Evolutionary conservation across 139 green algal genomes (phyloP), one percentile per base, ranked within the genome.

Genomic region (Yamagishiella unicocca): DNA sequence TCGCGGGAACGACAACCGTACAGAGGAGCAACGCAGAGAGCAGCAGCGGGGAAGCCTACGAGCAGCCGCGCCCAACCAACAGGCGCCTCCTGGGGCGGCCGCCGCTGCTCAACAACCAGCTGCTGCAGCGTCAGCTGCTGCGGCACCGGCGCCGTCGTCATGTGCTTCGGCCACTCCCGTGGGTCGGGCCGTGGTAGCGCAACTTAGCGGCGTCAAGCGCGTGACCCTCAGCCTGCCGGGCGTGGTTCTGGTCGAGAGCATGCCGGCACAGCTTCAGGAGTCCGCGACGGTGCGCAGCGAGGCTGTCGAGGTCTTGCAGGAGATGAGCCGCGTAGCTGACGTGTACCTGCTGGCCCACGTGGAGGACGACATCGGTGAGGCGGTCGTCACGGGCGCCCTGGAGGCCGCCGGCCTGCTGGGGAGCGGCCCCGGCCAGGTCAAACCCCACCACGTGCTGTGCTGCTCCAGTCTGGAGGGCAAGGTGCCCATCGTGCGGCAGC

Each of bases 391-490:
- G 31, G 93, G 91, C 10, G 89, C 93, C 4, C 83, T 95, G 46
- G 93, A 95, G 82, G 82, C 90, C 14, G 90, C 89, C 17, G 92
- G 92, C 3, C 42, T 94, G 24, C 21, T 91, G 58, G 90, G 89
- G 12, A 64, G 14, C 9, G 58, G 72, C 0, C 50, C 81, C 3
- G 90, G 92, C 19, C 85, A 93, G 84, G 35, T 94, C 24, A 54
- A 38, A 42, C 87, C 90, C 3, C 93, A 95, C 55, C 72, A 91
- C 45, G 35, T 96, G 84, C 83, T 98, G 61, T 97, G 97, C 86
- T 98, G 96, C 90, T 90, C 85, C 43, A 98, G 94, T 14, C 46
- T 93, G 50, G 91, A 94, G 0, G 95, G 96, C 84, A 98, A 97
- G 89, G 90, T 94, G 22, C 95, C 95, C 21, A 91, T 97, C 8